phyloP scores from a whole-genome alignment of 495 filamentous ascomycete genomes.

The Hyphodiscus hymeniophilus region DNA sequence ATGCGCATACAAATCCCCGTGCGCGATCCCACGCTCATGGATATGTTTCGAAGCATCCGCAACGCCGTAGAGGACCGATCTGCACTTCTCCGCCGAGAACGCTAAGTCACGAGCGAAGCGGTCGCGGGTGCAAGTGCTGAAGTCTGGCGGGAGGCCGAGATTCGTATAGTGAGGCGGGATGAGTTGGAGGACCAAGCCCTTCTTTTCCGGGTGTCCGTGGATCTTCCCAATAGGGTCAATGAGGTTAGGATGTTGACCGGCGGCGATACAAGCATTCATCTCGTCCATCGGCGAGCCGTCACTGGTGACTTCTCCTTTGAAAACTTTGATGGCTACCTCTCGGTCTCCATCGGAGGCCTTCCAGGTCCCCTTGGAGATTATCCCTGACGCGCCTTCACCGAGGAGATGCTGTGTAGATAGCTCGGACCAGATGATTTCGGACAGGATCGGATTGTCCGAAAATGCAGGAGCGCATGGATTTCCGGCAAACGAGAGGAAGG shows the following conservation, averaged over 20 bases:
- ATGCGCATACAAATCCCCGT: slow-evolving; percentile 36
- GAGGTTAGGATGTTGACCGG: slow-evolving; percentile 36
- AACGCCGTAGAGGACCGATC: slow-evolving; percentile 28
- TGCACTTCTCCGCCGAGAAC: slow-evolving; percentile 22
- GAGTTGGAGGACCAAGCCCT: slow-evolving; percentile 29
- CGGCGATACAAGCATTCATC: slow-evolving; percentile 33
- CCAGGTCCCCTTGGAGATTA: slow-evolving; percentile 31
- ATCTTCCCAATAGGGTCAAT: slow-evolving; percentile 35
- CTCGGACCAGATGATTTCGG: slow-evolving; percentile 30
- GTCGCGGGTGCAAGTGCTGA: slow-evolving; percentile 30
- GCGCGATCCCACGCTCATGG: slow-evolving; percentile 31
- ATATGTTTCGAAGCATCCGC: slow-evolving; percentile 33
- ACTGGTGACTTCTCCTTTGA: slow-evolving; percentile 30
- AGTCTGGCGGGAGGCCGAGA: slow-evolving; percentile 31
- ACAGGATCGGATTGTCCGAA: slow-evolving; percentile 19
- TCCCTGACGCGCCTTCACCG: slow-evolving; percentile 29
- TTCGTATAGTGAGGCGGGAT: slow-evolving; percentile 18
- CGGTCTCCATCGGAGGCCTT: slow-evolving; percentile 20
- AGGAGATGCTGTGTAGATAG: slow-evolving; percentile 28
- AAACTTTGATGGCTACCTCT: slow-evolving; percentile 39
- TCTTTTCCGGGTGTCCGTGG: slow-evolving; percentile 30
- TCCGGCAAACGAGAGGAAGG: slow-evolving; percentile 37
- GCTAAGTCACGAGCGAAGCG: slow-evolving; percentile 26
- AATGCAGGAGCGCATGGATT: slow-evolving; percentile 32
- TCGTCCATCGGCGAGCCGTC: slow-evolving; percentile 37